Conservation (phyloP, 371 early-diverging fungal species). For the Racocetra persica region DNA sequence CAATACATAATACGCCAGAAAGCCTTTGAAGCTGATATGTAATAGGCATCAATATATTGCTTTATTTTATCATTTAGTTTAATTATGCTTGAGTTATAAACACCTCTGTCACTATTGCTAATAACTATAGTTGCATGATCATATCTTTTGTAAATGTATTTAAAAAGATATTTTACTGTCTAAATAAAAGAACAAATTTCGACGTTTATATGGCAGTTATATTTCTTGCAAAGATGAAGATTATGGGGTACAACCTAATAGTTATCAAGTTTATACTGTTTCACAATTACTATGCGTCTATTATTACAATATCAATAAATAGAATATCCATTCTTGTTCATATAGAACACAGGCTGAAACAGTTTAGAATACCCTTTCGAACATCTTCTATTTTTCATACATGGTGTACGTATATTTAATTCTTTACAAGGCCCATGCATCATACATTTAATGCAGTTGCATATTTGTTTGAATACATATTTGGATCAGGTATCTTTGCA, state of each 20-base stretch:
- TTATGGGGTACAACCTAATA: constrained; percentile 51
- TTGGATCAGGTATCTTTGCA: constrained; percentile 50
- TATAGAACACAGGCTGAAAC: neutral
- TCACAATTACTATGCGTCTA: constrained; percentile 4
- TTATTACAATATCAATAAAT: neutral
- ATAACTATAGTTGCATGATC: constrained; percentile 49
- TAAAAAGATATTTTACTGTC: neutral
- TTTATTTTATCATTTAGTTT: too few species aligned
- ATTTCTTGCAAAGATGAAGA: constrained; percentile 48
- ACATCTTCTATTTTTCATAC: constrained; percentile 48
- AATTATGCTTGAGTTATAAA: too few species aligned
- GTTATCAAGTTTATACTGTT: constrained; percentile 47
- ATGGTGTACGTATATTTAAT: constrained; percentile 42
- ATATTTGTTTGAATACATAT: constrained; percentile 41
- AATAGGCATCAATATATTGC: too few species aligned
- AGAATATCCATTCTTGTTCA: too few species aligned
- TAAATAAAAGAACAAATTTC: neutral
- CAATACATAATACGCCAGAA: too few species aligned
- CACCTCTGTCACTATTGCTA: constrained; percentile 52
- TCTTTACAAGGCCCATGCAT: constrained; percentile 53
- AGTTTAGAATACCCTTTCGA: constrained; percentile 46
- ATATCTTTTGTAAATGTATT: neutral
- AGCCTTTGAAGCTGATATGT: too few species aligned
- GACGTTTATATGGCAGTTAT: constrained; percentile 35
- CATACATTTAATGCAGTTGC: constrained; percentile 50